Percentiles rank a stretch among this genome's conserved stretches.
Evolutionary conservation across 805 yeast genomes (phyloP).

Genomic region (Candida chilensis): DNA sequence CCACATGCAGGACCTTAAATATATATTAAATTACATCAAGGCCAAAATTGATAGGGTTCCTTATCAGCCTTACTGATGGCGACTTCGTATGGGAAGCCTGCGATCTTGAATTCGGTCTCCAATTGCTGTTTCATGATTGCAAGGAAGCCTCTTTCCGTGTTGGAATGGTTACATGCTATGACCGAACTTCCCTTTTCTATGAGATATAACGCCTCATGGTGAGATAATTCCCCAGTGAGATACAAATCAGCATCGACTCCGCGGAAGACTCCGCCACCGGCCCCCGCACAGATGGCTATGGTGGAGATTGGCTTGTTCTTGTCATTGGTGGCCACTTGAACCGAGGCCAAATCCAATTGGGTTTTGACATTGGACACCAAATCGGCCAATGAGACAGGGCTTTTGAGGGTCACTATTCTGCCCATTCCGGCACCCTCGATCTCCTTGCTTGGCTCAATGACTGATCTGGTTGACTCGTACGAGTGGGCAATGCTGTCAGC

Average conservation of each 20-base stretch:
- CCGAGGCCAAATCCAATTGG: slow-evolving; percentile 37
- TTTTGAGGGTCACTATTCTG: slow-evolving; percentile 42
- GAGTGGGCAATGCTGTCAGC: slow-evolving; percentile 42
- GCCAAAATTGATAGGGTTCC: slow-evolving; percentile 49
- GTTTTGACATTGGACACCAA: slow-evolving; percentile 45
- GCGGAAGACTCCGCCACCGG: slow-evolving; percentile 74
- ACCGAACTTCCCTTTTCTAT: slow-evolving; percentile 67
- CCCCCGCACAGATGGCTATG: slow-evolving; percentile 91
- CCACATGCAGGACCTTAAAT: too few species aligned
- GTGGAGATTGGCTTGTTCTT: slow-evolving; percentile 28
- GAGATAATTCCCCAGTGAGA: slow-evolving; percentile 90
- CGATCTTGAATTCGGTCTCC: slow-evolving; percentile 24
- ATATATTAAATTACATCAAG: slow-evolving; percentile 5
- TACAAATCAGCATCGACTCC: slow-evolving; percentile 59
- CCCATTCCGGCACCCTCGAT: slow-evolving; percentile 73
- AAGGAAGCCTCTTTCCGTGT: slow-evolving; percentile 86
- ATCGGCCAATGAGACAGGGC: slow-evolving; percentile 29
- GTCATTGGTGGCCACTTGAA: slow-evolving; percentile 52
- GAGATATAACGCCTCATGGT: slow-evolving; percentile 75
- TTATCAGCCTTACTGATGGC: slow-evolving; percentile 44
- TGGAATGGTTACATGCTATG: slow-evolving; percentile 79
- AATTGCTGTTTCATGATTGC: slow-evolving; percentile 42
- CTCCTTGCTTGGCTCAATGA: slow-evolving; percentile 34
- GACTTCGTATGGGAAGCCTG: slow-evolving; percentile 24
- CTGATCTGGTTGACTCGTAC: slow-evolving; percentile 11